Evolutionary conservation across 345 rosid genomes (phyloP), one percentile per base, ranked within the genome.

Genomic region (Salix udensis): DNA sequence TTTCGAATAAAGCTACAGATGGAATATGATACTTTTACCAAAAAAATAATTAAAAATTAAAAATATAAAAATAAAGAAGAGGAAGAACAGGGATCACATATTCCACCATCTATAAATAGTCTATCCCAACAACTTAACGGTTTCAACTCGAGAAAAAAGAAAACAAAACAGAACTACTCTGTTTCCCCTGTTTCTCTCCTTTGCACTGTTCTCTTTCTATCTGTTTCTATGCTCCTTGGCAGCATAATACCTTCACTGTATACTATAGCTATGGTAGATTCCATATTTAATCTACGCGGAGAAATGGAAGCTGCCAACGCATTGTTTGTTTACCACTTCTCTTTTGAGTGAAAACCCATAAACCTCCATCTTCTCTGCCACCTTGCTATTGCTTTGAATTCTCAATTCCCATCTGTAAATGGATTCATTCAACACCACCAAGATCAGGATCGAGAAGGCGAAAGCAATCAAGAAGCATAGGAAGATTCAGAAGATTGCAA

Each of bases 391-490:
- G 36, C 26, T 24, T 65, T n/a, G 14, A 50, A 7, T 44, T 37
- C 28, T 62, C 61, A 9, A 19, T 46, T 74, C 52, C 36, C 70
- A 9, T 4, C 15, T 9, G 71, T 9, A 42, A 60, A 96, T 92
- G 99, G 92, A 91, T 74, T 76, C 97, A 2, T 77, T 91, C 76
- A 74, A 83, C 70, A 66, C 83, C 71, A 82, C 72, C 34, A 82
- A 89, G 80, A 67, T 89, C 52, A 90, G 87, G 79, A 73, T 85
- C 62, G 87, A 78, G 88, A 89, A 91, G 82, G 80, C 90, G 5
- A 90, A 88, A 60, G 89, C 87, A 50, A 72, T 86, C 67, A 70
- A 80, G 84, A 88, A 82, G 82, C 79, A 86, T 67, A 79, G 76
- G 67, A 83, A 82, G 68, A 65, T 87, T 34, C 79, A 72, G 67